Percentiles rank a stretch among this genome's conserved stretches.
These are phyloP conservation scores for Microascus cirrosus DNA, from an alignment of 2,329 filamentous ascomycete species.

Conservation along the genomic window DNA sequence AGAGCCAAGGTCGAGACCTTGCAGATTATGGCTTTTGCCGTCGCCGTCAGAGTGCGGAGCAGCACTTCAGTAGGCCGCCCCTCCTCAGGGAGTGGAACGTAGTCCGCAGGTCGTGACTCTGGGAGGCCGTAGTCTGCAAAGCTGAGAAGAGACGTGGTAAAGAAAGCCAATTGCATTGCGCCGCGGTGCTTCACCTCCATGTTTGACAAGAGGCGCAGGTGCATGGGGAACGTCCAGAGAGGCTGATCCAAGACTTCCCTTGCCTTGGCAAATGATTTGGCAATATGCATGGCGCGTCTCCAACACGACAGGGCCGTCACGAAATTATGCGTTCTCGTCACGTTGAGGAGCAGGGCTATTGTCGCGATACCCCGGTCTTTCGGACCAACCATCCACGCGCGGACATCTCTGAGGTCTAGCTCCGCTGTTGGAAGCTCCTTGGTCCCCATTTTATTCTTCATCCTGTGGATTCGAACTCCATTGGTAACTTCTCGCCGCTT, in stretches of 20 bases:
- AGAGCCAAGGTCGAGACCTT: conserved; percentile 6
- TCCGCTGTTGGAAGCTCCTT: conserved; percentile 9
- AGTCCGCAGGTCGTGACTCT: neutral
- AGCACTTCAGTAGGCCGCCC: conserved; percentile 6
- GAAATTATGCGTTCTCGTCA: conserved; percentile 6
- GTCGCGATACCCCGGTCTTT: conserved; percentile 7
- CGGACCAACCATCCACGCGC: conserved; percentile 6
- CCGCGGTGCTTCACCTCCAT: conserved; percentile 7
- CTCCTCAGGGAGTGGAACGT: neutral
- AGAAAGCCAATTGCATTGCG: conserved; percentile 5
- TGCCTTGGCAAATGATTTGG: conserved; percentile 5
- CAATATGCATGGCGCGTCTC: conserved; percentile 5
- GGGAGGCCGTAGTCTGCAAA: conserved; percentile 7
- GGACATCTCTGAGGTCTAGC: conserved; percentile 7
- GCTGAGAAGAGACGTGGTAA: conserved; percentile 7
- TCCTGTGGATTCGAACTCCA: conserved; percentile 8
- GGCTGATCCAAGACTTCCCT: conserved; percentile 6
- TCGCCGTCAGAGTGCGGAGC: conserved; percentile 5
- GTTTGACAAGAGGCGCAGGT: conserved; percentile 7
- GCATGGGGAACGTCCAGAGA: conserved; percentile 8
- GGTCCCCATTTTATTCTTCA: conserved; percentile 9
- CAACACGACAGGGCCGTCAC: conserved; percentile 5
- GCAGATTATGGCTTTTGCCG: conserved; percentile 6
- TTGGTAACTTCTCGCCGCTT: conserved; percentile 4
- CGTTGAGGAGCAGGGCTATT: conserved; percentile 8